Conservation (phyloP, 192 early-diverging fungal genomes). For the Spizellomyces punctatus region DNA sequence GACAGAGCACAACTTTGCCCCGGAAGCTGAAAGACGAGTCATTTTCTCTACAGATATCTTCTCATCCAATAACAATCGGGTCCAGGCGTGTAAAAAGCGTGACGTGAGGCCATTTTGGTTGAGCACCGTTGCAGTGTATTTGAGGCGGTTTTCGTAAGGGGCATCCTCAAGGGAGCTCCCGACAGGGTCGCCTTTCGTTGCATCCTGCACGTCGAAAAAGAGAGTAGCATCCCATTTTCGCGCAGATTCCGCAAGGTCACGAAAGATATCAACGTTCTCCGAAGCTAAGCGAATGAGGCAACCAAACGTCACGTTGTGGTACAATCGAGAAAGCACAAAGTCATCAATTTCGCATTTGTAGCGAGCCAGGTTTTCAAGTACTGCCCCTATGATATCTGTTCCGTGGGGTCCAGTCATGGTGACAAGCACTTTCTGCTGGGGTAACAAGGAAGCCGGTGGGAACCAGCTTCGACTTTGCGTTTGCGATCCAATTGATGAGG, state of each 20-base stretch:
- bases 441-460: conserved; percentile 53
- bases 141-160: conserved; percentile 79
- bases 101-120: conserved; percentile 80
- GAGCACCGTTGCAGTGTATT: conserved; percentile 85
- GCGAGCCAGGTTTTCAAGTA: conserved; percentile 73
- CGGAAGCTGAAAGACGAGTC: conserved; percentile 69
- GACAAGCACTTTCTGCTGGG: conserved; percentile 77
- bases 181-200: conserved; percentile 44
- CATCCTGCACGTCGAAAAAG: conserved; percentile 76
- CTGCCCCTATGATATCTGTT: conserved; percentile 87
- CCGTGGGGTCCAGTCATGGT: conserved; percentile 86
- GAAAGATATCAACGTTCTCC: conserved; percentile 76
- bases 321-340: conserved; percentile 83
- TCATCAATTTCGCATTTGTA: conserved; percentile 81
- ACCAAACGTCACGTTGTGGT: conserved; percentile 94
- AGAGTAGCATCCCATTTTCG: conserved; percentile 85
- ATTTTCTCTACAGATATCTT: conserved; percentile 88
- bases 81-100: conserved; percentile 81
- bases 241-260: conserved; percentile 73
- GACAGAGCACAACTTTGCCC: conserved; percentile 69
- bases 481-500: neutral
- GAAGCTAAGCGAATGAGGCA: conserved; percentile 76
- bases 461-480: conserved; percentile 26
- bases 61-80: conserved; percentile 69
- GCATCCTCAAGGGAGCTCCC: conserved; percentile 68